These are phyloP conservation scores for Xylariaceae sp. DNA, from an alignment of 2,329 filamentous ascomycete genomes.

Conservation along the genomic window DNA sequence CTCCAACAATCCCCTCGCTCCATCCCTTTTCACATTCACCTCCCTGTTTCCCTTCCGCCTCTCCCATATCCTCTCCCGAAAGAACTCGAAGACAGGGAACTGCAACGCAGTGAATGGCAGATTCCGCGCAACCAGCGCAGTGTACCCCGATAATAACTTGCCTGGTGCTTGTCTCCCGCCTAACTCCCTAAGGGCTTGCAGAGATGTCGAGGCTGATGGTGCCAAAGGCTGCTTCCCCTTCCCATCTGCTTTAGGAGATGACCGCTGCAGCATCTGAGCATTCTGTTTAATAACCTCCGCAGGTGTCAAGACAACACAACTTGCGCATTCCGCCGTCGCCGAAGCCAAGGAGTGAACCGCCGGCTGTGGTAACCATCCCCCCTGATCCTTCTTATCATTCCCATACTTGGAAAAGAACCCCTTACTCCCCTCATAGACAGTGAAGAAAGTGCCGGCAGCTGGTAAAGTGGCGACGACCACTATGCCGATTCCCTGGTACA, in stretches of 20 bases:
- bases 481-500: constrained; percentile 85
- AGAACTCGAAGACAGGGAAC: constrained; percentile 72
- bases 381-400: constrained; percentile 25
- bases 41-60: constrained; percentile 9
- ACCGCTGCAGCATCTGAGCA: constrained; percentile 68
- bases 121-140: constrained; percentile 76
- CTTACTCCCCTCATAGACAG: constrained; percentile 79
- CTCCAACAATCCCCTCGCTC: constrained; percentile 50
- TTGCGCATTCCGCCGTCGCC: constrained; percentile 73
- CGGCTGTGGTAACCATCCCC: constrained; percentile 53
- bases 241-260: neutral
- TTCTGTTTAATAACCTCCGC: constrained; percentile 93
- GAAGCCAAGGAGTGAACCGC: constrained; percentile 72
- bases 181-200: constrained; percentile 46
- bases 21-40: constrained; percentile 27
- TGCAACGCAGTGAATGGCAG: constrained; percentile 84
- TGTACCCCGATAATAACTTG: constrained; percentile 68
- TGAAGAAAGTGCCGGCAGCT: constrained; percentile 80
- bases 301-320: constrained; percentile 81
- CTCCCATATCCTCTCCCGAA: constrained; percentile 63
- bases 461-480: constrained; percentile 84
- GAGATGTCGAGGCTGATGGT: constrained; percentile 37
- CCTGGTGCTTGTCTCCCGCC: constrained; percentile 53
- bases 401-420: constrained; percentile 50
- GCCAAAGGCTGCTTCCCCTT: neutral